phyloP scores from a whole-genome alignment of 2,329 filamentous ascomycete species.

The Pyricularia grisea region DNA sequence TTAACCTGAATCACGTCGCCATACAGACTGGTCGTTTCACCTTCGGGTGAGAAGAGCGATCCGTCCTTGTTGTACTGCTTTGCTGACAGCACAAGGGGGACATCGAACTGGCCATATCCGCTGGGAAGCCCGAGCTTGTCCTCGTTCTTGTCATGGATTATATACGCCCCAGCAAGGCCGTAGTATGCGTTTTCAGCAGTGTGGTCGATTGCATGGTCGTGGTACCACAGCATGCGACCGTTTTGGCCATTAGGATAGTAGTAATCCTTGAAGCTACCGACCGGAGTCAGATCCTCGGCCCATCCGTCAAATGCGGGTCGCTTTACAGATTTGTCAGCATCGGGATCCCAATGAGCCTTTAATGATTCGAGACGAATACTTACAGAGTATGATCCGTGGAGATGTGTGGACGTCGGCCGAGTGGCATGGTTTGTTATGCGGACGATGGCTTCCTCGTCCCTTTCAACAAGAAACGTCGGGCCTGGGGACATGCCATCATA shows the following conservation, averaged over 20 bases:
- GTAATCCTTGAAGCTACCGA: conserved; percentile 43
- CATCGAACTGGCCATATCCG: conserved; percentile 29
- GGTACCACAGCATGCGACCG: conserved; percentile 42
- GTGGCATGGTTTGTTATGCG: conserved; percentile 35
- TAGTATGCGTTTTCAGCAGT: conserved; percentile 42
- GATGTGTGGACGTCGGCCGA: conserved; percentile 31
- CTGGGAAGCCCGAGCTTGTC: conserved; percentile 31
- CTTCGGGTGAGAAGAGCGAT: conserved; percentile 26
- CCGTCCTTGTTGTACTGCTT: conserved; percentile 37
- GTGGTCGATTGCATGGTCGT: conserved; percentile 25
- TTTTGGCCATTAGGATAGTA: conserved; percentile 44
- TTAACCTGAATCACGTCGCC: conserved; percentile 46
- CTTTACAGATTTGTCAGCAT: conserved; percentile 6
- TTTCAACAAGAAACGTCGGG: conserved; percentile 33
- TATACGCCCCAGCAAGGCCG: conserved; percentile 41
- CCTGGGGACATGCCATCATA: conserved; percentile 41
- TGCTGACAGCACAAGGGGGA: conserved; percentile 34
- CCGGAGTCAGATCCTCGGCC: conserved; percentile 35
- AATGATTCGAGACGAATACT: neutral
- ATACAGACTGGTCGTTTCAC: conserved; percentile 31
- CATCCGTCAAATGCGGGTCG: conserved; percentile 35
- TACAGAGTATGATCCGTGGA: conserved; percentile 37
- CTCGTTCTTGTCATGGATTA: conserved; percentile 35
- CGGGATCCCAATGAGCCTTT: neutral
- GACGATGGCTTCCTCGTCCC: conserved; percentile 36